Base-by-base conservation (phyloP, 352 stramenopile genomes). In the Phytopythium sindhum region DNA sequence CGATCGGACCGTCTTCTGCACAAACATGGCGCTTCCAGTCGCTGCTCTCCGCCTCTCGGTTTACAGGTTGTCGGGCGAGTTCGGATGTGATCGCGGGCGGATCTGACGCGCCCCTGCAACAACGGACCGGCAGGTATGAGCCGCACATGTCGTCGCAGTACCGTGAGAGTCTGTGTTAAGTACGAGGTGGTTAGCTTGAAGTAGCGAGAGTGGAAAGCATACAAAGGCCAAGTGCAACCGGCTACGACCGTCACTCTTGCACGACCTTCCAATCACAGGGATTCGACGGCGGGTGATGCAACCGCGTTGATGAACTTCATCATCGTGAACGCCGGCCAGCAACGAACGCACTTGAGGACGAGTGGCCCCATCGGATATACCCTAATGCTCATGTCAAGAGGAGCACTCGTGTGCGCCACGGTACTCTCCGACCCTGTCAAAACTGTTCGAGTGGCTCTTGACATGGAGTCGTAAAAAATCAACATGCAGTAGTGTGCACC, bases 1-100 rank as follows among this genome's bases (percentile, higher is more conserved):
- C n/a, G 68, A 31, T 26, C 52, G 72, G 35, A 73, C 59, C 45
- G 62, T 68, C 67, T 72, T 75, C 24, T 57, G 23, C 52, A 63
- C 45, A 47, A 77, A 41, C 73, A 80, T 80, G 23, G 37, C 11
- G 24, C 17, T 29, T 11, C 24, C 1, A 4, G 41, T 24, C 19
- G 39, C 12, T 45, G 39, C 39, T 19, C 15, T n/a, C 6, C 14
- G 39, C 7, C 39, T 45, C 17, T 35, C 21, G 41, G 50, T 24
- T 23, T 29, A n/a, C 11, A 50, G n/a, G 47, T 58, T 58, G 65
- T 59, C 51, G 60, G 58, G 68, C 35, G 33, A 74, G 60, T n/a
- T 53, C 31, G n/a, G 39, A 51, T 66, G 48, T 31, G 70, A 73
- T 71, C 58, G 31, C 33, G 26, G n/a, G 21, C 2, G 26, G 53